Evolutionary conservation across 805 yeast species (phyloP).

Genomic region (Saturnispora zaruensis): DNA sequence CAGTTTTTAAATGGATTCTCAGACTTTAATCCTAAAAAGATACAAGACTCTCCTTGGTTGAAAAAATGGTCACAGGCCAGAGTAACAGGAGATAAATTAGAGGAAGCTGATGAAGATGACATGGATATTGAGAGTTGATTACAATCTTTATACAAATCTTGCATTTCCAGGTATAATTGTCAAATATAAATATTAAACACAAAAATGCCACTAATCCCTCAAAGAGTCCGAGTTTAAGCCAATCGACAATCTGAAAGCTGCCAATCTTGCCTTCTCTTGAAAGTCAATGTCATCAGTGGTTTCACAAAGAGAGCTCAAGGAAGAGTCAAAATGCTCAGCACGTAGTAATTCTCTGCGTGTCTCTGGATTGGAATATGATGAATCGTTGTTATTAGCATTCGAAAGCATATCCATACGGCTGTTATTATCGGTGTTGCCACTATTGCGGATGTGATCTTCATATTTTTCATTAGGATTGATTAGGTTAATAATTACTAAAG

Average conservation of each 20-base stretch:
- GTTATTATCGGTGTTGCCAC: neutral
- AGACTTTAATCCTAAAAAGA: slow-evolving; percentile 4
- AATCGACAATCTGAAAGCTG: slow-evolving; percentile 3
- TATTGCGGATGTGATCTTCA: neutral
- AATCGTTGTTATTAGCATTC: neutral
- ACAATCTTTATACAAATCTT: neutral
- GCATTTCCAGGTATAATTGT: neutral
- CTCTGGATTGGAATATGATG: neutral
- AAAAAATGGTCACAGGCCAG: neutral
- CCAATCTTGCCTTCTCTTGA: slow-evolving; percentile 9
- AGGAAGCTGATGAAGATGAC: slow-evolving; percentile 20
- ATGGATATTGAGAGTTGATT: slow-evolving; percentile 43
- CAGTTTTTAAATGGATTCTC: slow-evolving; percentile 7
- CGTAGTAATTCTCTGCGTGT: neutral
- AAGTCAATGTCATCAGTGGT: slow-evolving; percentile 6
- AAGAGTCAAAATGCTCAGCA: slow-evolving; percentile 2
- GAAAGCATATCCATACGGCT: neutral
- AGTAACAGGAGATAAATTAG: neutral
- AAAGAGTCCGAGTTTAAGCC: neutral
- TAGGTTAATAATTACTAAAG: slow-evolving; percentile 2
- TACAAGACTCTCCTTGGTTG: slow-evolving; percentile 6
- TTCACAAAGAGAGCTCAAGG: slow-evolving; percentile 5
- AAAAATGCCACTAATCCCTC: neutral
- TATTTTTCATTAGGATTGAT: slow-evolving; percentile 1
- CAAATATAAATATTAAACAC: neutral